Base-by-base conservation (phyloP, 148 eudicot genomes). In the Amaranthus palmeri region DNA sequence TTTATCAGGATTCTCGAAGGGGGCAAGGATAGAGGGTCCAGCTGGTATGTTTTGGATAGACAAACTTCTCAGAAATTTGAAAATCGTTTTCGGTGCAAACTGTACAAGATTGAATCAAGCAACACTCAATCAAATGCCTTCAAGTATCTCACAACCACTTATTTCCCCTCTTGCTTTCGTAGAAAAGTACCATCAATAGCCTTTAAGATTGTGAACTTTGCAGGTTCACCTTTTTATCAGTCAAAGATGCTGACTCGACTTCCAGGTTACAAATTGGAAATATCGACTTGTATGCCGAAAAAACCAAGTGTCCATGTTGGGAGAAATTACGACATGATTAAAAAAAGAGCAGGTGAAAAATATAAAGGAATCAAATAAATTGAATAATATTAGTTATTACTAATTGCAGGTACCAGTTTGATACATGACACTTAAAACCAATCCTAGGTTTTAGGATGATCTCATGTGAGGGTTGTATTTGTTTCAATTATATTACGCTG, bases 1-100 rank as follows among this genome's bases (percentile, higher is more conserved):
- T 12, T 77, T 76, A 44, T 43, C 84, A 95, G 98, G 98, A 74
- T 91, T n/a, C 57, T 95, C 56, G 98, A 95, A 85, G 98, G 89
- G 75, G 91, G 97, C 76, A 74, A 77, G 46, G 93, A 95, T 75
- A 92, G 84, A 45, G 97, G 96, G 65, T 86, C 92, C 51, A 91
- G 73, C 65, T 95, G 98, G 98, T 83, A 49, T 49, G 68, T 80
- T 52, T 59, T 95, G 67, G 98, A 95, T 75, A 52, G 81, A 71
- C 97, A 88, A 84, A 83, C 67, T 64, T 80, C 82, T 45, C 97
- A 95, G 79, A 81, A 58, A 47, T 95, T 95, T 77, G 86, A 83
- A 3, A 75, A 72, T 10, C 96, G 98, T 55, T 95, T 85, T 74
- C 84, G 86, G 76, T 84, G 93, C 46, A 95, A 81, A 77, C 51